Evolutionary conservation across 2,329 filamentous ascomycete species (phyloP), one percentile per base, ranked within the genome.

Genomic region (Diplodia intermedia): DNA sequence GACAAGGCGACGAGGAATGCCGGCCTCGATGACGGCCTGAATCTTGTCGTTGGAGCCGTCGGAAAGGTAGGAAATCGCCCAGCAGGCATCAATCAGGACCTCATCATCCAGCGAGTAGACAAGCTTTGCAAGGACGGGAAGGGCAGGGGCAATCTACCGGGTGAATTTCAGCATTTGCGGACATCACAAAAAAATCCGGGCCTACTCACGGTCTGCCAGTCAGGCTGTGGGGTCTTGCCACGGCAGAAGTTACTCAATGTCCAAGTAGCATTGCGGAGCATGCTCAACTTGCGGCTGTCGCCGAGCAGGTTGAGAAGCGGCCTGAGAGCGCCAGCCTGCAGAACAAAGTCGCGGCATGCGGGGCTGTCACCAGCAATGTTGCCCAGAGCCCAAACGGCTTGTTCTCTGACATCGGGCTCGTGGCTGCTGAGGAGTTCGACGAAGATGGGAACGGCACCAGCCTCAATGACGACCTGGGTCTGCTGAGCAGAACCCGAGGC

Each of bases 41-140:
- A 99, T 99, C 86, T 99, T 99, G 78, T 99, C 95, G 80, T 99
- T 99, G 75, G 94, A 92, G 53, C 95, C 95, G 80, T 99, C 95
- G 3, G 95, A 98, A 23, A 99, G 89, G 79, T 99, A 99, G 0
- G 94, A 98, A 77, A 99, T 98, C 70, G 95, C 95, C 95, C 95
- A 99, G 89, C 95, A 99, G 69, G 95, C 95, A 81, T 99, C 95
- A 76, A 99, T 99, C 70, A 99, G 85, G 69, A 99, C 95, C 80
- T 99, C 95, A 74, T 99, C 95, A 78, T 99, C 95, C 68, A 99
- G 88, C 71, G 95, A 98, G 83, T 99, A 99, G 70, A 99, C 94
- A 43, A 99, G 89, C 86, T 99, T 99, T 73, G 95, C 89, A 69
- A 99, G 89, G 61, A 99, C 94, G 29, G 95, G 94, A 18, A 99